These are phyloP conservation scores for Myxozyma monticola DNA, from an alignment of 805 yeast species.

Conservation along the genomic window DNA sequence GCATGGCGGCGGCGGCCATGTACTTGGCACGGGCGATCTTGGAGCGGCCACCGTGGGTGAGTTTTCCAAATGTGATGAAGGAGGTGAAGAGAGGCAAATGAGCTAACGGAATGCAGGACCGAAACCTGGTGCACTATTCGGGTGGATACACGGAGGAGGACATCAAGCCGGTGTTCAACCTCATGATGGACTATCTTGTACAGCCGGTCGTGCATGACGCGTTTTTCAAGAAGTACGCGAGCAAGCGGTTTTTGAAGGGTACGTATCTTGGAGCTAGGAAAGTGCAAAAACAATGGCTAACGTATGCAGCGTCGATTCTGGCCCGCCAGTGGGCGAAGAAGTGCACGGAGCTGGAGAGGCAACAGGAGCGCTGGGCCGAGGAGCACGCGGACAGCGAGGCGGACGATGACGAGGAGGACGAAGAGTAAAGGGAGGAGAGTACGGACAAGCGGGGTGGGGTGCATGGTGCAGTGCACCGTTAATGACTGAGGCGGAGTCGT, in stretches of 20 bases:
- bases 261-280: constrained; percentile 30
- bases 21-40: constrained; percentile 76
- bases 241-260: constrained; percentile 77
- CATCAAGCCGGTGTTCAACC: constrained; percentile 67
- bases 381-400: too few species aligned
- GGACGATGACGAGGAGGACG: too few species aligned
- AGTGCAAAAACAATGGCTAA: not conserved
- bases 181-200: constrained; percentile 65
- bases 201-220: constrained; percentile 88
- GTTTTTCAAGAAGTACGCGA: constrained; percentile 89
- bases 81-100: not conserved
- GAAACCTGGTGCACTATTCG: constrained; percentile 83
- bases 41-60: constrained; percentile 49
- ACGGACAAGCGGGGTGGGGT: too few species aligned
- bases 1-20: constrained; percentile 97
- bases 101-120: constrained; percentile 56
- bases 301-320: constrained; percentile 37
- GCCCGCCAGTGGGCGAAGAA: constrained; percentile 41
- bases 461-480: too few species aligned
- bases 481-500: too few species aligned
- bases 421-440: too few species aligned
- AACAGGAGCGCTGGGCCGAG: too few species aligned
- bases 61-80: not conserved
- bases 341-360: constrained; percentile 17
- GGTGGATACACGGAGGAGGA: constrained; percentile 83